These are phyloP conservation scores for Penicillium janthinellum DNA, from an alignment of 2,329 filamentous ascomycete genomes.

Conservation along the genomic window DNA sequence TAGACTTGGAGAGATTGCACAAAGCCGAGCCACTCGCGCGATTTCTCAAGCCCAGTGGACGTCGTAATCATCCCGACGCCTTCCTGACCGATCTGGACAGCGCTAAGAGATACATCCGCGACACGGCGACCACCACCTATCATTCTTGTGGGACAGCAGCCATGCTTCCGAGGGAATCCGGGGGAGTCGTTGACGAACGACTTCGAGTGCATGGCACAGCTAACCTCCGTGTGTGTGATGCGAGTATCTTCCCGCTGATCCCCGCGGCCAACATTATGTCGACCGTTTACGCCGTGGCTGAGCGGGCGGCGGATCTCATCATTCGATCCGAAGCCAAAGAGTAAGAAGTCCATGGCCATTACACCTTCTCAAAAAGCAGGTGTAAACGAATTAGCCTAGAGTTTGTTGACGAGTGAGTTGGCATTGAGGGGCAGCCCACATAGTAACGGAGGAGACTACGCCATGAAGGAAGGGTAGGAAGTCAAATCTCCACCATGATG, in stretches of 20 bases:
- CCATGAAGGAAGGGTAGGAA: background rate
- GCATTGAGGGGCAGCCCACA: background rate
- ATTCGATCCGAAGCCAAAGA: conserved; percentile 10
- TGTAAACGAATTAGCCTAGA: background rate
- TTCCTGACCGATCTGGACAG: conserved; percentile 13
- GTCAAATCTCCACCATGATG: background rate
- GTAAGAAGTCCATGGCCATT: background rate
- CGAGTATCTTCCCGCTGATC: conserved; percentile 38
- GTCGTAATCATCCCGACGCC: conserved; percentile 7
- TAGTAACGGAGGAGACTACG: background rate
- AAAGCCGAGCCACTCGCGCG: conserved; percentile 4
- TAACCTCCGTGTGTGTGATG: conserved; percentile 37
- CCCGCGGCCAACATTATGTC: conserved; percentile 40
- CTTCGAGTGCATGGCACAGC: conserved; percentile 32
- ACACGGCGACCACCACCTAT: conserved; percentile 3
- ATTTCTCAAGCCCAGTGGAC: conserved; percentile 9
- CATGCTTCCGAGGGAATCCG: conserved; percentile 30
- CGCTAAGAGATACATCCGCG: conserved; percentile 11
- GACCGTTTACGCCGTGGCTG: conserved; percentile 39
- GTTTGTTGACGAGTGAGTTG: background rate
- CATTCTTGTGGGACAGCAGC: conserved; percentile 8
- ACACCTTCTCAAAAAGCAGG: background rate
- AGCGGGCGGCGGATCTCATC: conserved; percentile 34
- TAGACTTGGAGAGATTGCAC: conserved; percentile 10
- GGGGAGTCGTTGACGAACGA: conserved; percentile 33